Evolutionary conservation across 495 filamentous ascomycete species (phyloP).

Genomic region (Podospora sp.): DNA sequence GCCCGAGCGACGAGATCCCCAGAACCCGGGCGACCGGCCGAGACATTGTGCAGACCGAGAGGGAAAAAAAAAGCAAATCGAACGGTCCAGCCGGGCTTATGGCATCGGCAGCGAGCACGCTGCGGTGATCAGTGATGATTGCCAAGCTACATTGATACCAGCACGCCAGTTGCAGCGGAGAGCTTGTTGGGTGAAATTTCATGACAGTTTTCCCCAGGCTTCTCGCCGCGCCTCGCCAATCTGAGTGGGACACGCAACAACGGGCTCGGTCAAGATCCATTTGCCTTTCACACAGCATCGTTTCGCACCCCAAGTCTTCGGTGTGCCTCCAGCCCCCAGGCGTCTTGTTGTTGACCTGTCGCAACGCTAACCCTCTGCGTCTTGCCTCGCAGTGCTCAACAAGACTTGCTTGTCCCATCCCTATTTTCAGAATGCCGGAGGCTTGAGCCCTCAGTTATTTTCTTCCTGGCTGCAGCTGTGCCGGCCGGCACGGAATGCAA

Average conservation of each 20-base stretch:
- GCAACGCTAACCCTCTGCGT: neutral
- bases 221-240: conserved; percentile 18
- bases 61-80: conserved; percentile 10
- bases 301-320: conserved; percentile 1
- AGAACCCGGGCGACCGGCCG: conserved; percentile 17
- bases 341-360: neutral
- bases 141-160: conserved; percentile 13
- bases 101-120: conserved; percentile 1
- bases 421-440: neutral
- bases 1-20: conserved; percentile 8
- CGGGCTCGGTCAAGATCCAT: conserved; percentile 21
- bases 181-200: conserved; percentile 12
- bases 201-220: conserved; percentile 4
- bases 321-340: conserved; percentile 12
- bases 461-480: neutral
- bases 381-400: neutral
- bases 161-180: conserved; percentile 1
- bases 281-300: conserved; percentile 2
- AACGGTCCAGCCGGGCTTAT: conserved; percentile 20
- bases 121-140: neutral
- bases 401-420: neutral
- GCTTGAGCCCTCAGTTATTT: neutral
- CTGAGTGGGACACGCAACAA: conserved; percentile 23
- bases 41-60: conserved; percentile 1
- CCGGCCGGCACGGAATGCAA: neutral